Base-by-base conservation (phyloP, 768 basidiomycete species). In the Obba rivulosa region DNA sequence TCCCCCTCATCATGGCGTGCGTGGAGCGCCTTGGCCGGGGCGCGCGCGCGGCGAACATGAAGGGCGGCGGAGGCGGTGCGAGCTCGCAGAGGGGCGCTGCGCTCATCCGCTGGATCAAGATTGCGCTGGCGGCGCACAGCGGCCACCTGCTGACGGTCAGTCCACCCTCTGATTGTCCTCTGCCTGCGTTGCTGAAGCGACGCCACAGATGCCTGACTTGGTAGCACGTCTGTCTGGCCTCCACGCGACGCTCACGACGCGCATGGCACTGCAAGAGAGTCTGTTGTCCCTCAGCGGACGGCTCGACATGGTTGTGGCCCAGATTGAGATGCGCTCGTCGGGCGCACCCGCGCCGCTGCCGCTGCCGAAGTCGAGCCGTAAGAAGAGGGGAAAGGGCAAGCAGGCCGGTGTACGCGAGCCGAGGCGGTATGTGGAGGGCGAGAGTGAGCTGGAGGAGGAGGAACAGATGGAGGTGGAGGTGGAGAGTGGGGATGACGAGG, bases 121-220 rank as follows among this genome's bases (percentile, higher is more conserved):
- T 83, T 8, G 88, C 91, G 4, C 71, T 99, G 45, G 76, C 85
- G 13, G 76, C 92, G 13, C 92, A 97, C 65, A 87, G 91, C 41
- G 87, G 87, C 0, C 85, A 97, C 65, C 77, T 99, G 46, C 89
- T 97, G 85, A 95, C 94, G 34, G 94, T 95, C 60, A 57, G 87
- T 77, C 35, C 45, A 24, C 18, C 25, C 3, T 21, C 34, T 45
- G 4, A 23, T 16, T 45, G 16, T 16, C 37, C 18, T 20, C 25
- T 3, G 3, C 34, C 14, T 7, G n/a, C 14, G 18, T 20, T 13
- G 34, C 14, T 54, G 36, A 40, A 47, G 18, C 17, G 31, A 21
- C 49, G 65, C 22, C 44, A 4, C 43, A 97, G 93, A 87, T 97
- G 67, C 95, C 95, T 4, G 91, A 94, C 55, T 76, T 99, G 13